Percentiles rank a stretch among this genome's conserved stretches.
Conservation (phyloP, 164 flowering plant species). For the Chimonanthus praecox region DNA sequence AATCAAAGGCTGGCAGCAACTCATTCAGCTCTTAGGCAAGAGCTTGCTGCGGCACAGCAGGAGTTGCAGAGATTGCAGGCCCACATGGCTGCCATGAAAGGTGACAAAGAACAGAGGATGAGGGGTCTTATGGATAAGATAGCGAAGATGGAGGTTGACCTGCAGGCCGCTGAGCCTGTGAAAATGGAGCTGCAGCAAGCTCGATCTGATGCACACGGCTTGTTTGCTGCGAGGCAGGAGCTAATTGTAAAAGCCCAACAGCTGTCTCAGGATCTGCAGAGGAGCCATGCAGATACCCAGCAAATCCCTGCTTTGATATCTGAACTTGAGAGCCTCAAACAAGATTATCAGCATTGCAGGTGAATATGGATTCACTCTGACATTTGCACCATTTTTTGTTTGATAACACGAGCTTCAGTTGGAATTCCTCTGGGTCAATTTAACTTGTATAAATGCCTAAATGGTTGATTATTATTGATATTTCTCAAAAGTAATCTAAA, state of each 20-base stretch:
- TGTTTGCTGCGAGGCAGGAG: slow-evolving; percentile 63
- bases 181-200: slow-evolving; percentile 81
- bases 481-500: too few species aligned
- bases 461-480: too few species aligned
- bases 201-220: slow-evolving; percentile 62
- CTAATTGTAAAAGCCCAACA: slow-evolving; percentile 65
- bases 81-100: slow-evolving; percentile 49
- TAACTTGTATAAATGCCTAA: too few species aligned
- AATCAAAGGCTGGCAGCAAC: slow-evolving; percentile 92
- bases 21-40: slow-evolving; percentile 75
- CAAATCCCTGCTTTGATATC: slow-evolving; percentile 68
- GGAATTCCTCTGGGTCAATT: not conserved
- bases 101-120: slow-evolving; percentile 72
- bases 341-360: slow-evolving; percentile 92
- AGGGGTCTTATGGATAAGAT: slow-evolving; percentile 59
- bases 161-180: slow-evolving; percentile 53
- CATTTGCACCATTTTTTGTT: not conserved
- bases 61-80: slow-evolving; percentile 70
- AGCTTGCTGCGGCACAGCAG: slow-evolving; percentile 82
- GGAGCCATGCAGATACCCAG: slow-evolving; percentile 59
- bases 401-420: not conserved
- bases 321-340: slow-evolving; percentile 78
- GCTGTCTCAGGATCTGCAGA: slow-evolving; percentile 67
- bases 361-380: slow-evolving; percentile 10
- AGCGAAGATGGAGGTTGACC: slow-evolving; percentile 68